phyloP scores from a whole-genome alignment of 768 basidiomycete species.

The Daedaleopsis sinensis region DNA sequence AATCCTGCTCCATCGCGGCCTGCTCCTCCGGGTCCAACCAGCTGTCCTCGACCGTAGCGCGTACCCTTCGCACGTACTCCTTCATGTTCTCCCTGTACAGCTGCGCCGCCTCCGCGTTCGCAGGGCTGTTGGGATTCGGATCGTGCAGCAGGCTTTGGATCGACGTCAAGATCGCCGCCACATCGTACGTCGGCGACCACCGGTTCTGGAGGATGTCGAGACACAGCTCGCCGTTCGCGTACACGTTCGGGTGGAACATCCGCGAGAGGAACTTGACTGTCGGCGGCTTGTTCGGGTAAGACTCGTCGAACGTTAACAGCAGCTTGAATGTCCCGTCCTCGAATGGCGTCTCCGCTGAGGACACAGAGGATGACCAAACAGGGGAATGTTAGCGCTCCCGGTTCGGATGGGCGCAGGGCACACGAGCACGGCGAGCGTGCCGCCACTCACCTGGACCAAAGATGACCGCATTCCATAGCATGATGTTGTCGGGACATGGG shows the following conservation, averaged over 20 bases:
- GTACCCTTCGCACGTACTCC: conserved; percentile 93
- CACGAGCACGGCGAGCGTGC: background rate
- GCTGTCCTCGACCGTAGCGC: conserved; percentile 91
- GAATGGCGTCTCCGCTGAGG: conserved; percentile 93
- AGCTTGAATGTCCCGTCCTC: conserved; percentile 99
- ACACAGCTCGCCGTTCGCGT: conserved; percentile 97
- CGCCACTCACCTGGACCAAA: conserved; percentile 87
- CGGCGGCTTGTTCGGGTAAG: conserved; percentile 98
- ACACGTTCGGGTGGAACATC: conserved; percentile 99
- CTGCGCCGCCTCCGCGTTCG: conserved; percentile 97
- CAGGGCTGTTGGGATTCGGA: conserved; percentile 97
- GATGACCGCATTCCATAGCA: conserved; percentile 99
- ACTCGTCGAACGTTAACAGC: conserved; percentile 93
- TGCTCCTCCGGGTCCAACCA: conserved; percentile 84
- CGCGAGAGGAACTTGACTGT: conserved; percentile 95
- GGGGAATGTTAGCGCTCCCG: background rate
- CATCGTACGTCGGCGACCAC: conserved; percentile 99
- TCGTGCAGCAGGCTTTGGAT: conserved; percentile 96
- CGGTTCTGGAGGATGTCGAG: conserved; percentile 98
- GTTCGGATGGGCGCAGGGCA: background rate
- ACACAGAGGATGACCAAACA: background rate
- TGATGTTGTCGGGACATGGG: conserved; percentile 97
- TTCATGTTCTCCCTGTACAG: conserved; percentile 98
- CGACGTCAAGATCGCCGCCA: conserved; percentile 95
- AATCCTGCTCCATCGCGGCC: conserved; percentile 57